phyloP scores from a whole-genome alignment of 345 rosid species.

The Hibiscus tridactylites region DNA sequence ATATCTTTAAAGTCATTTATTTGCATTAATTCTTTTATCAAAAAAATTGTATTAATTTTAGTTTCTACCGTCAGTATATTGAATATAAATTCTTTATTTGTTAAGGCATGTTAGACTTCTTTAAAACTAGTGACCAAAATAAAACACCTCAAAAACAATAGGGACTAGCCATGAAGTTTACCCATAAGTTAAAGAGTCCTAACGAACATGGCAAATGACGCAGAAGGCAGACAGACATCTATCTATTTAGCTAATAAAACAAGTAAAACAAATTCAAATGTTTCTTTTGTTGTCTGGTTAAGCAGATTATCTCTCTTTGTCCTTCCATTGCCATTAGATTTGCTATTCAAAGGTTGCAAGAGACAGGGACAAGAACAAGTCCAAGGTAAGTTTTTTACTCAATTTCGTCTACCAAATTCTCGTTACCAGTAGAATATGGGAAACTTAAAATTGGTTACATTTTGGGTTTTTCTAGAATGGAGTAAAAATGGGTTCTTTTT shows the following conservation, averaged over 20 bases:
- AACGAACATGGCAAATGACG: too few relatives aligned
- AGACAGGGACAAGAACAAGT: neutral
- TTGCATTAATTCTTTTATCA: too few relatives aligned
- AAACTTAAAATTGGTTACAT: neutral
- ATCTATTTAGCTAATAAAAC: neutral
- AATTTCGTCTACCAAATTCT: neutral
- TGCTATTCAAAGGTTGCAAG: neutral
- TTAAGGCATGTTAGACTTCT: too few relatives aligned
- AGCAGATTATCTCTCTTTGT: neutral
- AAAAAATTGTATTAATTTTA: too few relatives aligned
- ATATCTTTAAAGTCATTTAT: too few relatives aligned
- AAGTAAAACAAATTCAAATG: too few relatives aligned
- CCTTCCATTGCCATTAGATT: neutral
- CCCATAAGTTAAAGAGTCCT: too few relatives aligned
- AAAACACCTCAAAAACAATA: too few relatives aligned
- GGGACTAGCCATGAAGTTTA: too few relatives aligned
- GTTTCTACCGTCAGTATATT: too few relatives aligned
- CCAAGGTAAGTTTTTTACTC: conserved; percentile 3
- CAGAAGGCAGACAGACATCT: neutral
- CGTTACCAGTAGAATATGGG: neutral
- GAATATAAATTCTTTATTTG: too few relatives aligned
- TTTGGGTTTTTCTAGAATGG: neutral
- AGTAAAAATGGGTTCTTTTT: neutral
- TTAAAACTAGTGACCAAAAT: too few relatives aligned
- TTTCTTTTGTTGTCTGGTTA: neutral